A percentile compares a stretch with the other conserved stretches of the same genome.
These are phyloP conservation scores for Globisporangium irregulare DNA, from an alignment of 352 stramenopile genomes.

Conservation along the genomic window DNA sequence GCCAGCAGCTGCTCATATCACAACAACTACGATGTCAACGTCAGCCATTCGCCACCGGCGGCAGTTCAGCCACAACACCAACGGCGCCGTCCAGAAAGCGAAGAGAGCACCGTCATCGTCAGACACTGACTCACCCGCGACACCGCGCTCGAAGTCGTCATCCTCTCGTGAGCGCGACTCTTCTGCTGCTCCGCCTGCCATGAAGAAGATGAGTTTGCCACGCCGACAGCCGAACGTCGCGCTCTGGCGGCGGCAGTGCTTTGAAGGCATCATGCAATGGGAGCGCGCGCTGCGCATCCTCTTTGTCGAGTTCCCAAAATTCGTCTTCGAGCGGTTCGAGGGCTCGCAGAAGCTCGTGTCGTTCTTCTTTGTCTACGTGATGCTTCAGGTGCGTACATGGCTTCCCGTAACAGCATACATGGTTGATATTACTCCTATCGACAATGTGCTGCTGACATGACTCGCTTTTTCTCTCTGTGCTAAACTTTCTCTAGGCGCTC, in stretches of 20 bases:
- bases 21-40: not conserved
- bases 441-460: conserved; percentile 9
- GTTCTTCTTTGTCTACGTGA: conserved; percentile 86
- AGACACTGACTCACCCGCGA: not conserved
- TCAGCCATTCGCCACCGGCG: conserved; percentile 2
- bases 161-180: not conserved
- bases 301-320: conserved; percentile 54
- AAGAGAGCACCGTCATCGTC: not conserved
- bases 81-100: not conserved
- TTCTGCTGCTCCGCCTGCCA: not conserved
- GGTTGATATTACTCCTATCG: not conserved
- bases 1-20: not conserved
- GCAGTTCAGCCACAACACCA: not conserved
- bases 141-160: not conserved
- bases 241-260: conserved; percentile 51
- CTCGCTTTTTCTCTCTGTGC: conserved; percentile 8
- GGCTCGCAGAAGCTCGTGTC: conserved; percentile 55
- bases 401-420: not conserved
- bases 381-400: conserved; percentile 40
- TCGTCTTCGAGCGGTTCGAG: conserved; percentile 48
- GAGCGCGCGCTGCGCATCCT: conserved; percentile 51
- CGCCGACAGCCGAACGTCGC: conserved; percentile 19
- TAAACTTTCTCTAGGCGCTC: conserved; percentile 37
- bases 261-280: conserved; percentile 68
- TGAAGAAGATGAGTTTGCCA: conserved; percentile 13